Evolutionary conservation across 768 basidiomycete species (phyloP), one percentile per base, ranked within the genome.

Genomic region (Leccinum uliginosum): DNA sequence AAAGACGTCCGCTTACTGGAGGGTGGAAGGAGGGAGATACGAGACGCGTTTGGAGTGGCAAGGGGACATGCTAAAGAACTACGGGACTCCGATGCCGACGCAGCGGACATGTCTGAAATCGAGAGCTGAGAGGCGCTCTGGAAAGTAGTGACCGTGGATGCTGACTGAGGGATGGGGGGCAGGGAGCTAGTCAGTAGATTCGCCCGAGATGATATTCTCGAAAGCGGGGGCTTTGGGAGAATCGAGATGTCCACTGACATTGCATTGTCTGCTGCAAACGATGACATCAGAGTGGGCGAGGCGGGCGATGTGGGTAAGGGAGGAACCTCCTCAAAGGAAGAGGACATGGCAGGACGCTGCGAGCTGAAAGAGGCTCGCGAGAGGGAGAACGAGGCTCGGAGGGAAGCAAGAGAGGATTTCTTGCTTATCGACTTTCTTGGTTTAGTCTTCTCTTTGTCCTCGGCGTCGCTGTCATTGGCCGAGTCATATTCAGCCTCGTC

Each of bases 101-200:
- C 34, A 3, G 30, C 24, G 4, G 54, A 47, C 0, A 29, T 0
- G 3, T 65, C 59, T 0, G 61, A 56, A 3, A 73, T 32, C 0
- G 71, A 72, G 32, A 63, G 35, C 23, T 59, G 63, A 0, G 71
- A 67, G 2, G 54, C 17, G 24, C 52, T 70, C 34, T 54, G 55
- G 32, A 69, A 71, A 1, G 71, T 60, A 0, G 62, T 63, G 34
- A 68, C 27, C 4, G 67, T 62, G 9, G 62, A 70, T 1, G 70
- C 70, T 7, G 71, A 70, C 21, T 63, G 65, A 32, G 70, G 71
- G 12, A 71, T 65, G 1, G 70, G 66, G 7, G 71, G 71, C 10
- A 71, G 43, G 1, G 35, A 8, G 1, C 44, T 7, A 24, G 60
- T 55, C 3, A 57, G 9, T 1, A 57, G 1, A 19, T 61, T 67